Evolutionary conservation across 2,329 filamentous ascomycete genomes (phyloP), one percentile per base, ranked within the genome.

Genomic region (Botrytis tulipae): DNA sequence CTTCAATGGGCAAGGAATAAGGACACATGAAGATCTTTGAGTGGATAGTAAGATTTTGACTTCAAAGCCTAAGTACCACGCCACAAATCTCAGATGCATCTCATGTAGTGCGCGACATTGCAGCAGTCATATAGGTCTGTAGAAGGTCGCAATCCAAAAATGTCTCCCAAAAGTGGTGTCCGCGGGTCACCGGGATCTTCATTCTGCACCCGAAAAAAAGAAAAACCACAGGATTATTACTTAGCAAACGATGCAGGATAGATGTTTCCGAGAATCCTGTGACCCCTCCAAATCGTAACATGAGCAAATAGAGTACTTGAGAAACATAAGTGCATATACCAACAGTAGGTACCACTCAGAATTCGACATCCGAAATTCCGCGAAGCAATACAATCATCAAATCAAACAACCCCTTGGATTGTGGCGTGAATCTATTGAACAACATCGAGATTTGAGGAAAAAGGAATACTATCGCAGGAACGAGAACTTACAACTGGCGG

Each of bases 51-150:
- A 60, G 51, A 35, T 59, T 68, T 68, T 68, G 37, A 42, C 44
- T 67, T 67, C 62, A 42, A 48, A 68, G 70, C 70, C 70, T 29
- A 72, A 72, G 70, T 72, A 68, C 70, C 70, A 72, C 70, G 62
- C 70, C 51, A 72, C 44, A 32, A 72, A 68, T 68, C 66, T 68
- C 25, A 57, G 35, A 68, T 68, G 48, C 46, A 57, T 32, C 54
- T 57, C 48, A 57, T 67, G 46, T 67, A 54, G 32, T 67, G 32
- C 37, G 35, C 65, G 37, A n/a, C 46, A 68, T 37, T 68, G 35
- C 46, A 40, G 35, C 32, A 42, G 16, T 57, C 35, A 54, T 57
- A 35, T 57, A 57, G 48, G 66, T 68, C 48, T 22, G 37, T 57
- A 68, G 35, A 57, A 68, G 66, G 35, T 68, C 65, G 51, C 65